These are phyloP conservation scores for Hemileia vastatrix DNA, from an alignment of 1,284 basidiomycete genomes.

Conservation along the genomic window DNA sequence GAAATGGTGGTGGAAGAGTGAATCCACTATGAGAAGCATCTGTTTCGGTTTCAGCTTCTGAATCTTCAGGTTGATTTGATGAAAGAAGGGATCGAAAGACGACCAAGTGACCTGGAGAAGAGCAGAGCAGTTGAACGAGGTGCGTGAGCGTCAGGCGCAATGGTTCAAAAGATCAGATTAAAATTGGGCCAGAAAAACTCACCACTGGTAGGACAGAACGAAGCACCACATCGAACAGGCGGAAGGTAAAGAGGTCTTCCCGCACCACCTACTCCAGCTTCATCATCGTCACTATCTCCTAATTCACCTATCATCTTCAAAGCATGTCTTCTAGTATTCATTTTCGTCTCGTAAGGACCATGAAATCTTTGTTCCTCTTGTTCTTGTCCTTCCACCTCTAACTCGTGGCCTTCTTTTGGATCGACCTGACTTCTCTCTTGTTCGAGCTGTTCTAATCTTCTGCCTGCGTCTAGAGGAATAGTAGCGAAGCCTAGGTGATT, in stretches of 20 bases:
- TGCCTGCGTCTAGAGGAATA: not conserved
- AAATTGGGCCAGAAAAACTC: too few relatives aligned
- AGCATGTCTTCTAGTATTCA: not conserved
- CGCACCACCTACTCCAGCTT: constrained; percentile 3
- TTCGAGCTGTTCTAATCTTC: constrained; percentile 11
- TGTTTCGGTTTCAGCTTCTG: not conserved
- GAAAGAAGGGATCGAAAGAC: not conserved
- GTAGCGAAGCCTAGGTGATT: not conserved
- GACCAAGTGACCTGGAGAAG: not conserved
- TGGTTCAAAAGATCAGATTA: not conserved
- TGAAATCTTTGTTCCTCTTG: not conserved
- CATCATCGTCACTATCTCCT: constrained; percentile 4
- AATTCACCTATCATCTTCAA: not conserved
- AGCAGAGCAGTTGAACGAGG: not conserved
- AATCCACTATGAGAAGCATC: not conserved
- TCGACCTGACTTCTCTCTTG: constrained; percentile 5
- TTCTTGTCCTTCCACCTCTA: not conserved
- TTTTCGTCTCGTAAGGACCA: not conserved
- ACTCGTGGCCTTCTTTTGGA: not conserved
- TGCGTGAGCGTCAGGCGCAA: not conserved
- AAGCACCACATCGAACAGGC: constrained; percentile 22
- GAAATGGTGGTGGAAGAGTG: not conserved
- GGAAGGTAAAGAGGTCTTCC: constrained; percentile 4
- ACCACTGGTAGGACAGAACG: not conserved
- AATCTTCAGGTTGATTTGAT: not conserved